phyloP scores from a whole-genome alignment of 331 rosid genomes.

The Malus hybrid region DNA sequence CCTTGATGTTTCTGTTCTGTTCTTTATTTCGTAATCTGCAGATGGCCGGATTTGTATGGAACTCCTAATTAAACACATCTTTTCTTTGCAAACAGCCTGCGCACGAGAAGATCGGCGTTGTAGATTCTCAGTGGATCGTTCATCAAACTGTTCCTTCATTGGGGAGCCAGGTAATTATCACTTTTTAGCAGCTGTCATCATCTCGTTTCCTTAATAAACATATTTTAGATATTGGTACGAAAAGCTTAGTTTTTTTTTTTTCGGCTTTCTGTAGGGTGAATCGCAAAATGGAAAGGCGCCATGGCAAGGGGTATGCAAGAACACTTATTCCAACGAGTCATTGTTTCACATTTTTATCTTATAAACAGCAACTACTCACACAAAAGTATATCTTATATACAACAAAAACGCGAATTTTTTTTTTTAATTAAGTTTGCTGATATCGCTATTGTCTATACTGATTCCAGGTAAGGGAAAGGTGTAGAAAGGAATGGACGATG shows the following conservation, averaged over 20 bases:
- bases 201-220: neutral
- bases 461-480: slow-evolving; percentile 83
- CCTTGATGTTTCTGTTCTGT: neutral
- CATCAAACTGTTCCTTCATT: slow-evolving; percentile 90
- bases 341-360: neutral
- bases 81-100: slow-evolving; percentile 57
- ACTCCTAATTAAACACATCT: neutral
- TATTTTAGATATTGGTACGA: neutral
- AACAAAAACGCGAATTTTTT: neutral
- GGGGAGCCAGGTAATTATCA: slow-evolving; percentile 73
- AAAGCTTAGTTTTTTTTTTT: neutral
- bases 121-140: slow-evolving; percentile 92
- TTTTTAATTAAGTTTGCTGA: slow-evolving; percentile 1
- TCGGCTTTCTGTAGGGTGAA: slow-evolving; percentile 59
- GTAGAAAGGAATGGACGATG: slow-evolving; percentile 90
- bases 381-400: neutral
- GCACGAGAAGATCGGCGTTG: slow-evolving; percentile 91
- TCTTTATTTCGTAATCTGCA: neutral
- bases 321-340: neutral
- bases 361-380: neutral
- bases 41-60: neutral
- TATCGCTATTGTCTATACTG: neutral
- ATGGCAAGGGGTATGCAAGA: slow-evolving; percentile 73
- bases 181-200: neutral
- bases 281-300: slow-evolving; percentile 56